A percentile compares a stretch with the other conserved stretches of the same genome.
These are phyloP conservation scores for Galerina marginata DNA, from an alignment of 768 basidiomycete genomes.

Conservation along the genomic window DNA sequence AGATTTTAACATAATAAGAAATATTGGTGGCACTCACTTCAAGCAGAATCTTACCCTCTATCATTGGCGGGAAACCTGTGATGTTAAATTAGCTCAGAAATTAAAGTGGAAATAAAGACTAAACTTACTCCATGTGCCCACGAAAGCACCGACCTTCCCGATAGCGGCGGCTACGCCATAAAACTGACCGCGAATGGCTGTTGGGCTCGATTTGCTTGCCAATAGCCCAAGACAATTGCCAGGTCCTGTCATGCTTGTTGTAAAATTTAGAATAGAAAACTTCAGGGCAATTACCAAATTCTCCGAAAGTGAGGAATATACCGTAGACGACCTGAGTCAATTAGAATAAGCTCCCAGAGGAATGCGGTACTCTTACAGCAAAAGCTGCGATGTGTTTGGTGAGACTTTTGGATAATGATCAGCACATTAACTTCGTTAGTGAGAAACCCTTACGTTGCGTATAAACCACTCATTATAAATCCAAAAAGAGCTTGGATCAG, in stretches of 20 bases:
- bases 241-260: slow-evolving; percentile 50
- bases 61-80: slow-evolving; percentile 70
- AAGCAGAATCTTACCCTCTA: slow-evolving; percentile 47
- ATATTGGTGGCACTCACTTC: too few species aligned
- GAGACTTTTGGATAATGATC: slow-evolving; percentile 43
- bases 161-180: slow-evolving; percentile 87
- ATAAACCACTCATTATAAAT: slow-evolving; percentile 90
- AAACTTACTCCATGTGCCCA: slow-evolving; percentile 76
- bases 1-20: not conserved
- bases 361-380: slow-evolving; percentile 50
- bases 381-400: slow-evolving; percentile 71
- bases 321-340: slow-evolving; percentile 76
- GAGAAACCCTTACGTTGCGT: slow-evolving; percentile 46
- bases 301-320: slow-evolving; percentile 88
- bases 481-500: slow-evolving; percentile 74
- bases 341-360: not conserved
- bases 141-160: slow-evolving; percentile 87
- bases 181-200: slow-evolving; percentile 84
- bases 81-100: not conserved
- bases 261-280: not conserved
- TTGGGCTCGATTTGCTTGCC: slow-evolving; percentile 85
- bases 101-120: not conserved
- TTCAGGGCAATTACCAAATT: slow-evolving; percentile 56
- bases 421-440: not conserved
- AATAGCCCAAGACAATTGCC: slow-evolving; percentile 88